phyloP scores from a whole-genome alignment of 2,329 filamentous ascomycete species.

The Xylariaceae sp. region DNA sequence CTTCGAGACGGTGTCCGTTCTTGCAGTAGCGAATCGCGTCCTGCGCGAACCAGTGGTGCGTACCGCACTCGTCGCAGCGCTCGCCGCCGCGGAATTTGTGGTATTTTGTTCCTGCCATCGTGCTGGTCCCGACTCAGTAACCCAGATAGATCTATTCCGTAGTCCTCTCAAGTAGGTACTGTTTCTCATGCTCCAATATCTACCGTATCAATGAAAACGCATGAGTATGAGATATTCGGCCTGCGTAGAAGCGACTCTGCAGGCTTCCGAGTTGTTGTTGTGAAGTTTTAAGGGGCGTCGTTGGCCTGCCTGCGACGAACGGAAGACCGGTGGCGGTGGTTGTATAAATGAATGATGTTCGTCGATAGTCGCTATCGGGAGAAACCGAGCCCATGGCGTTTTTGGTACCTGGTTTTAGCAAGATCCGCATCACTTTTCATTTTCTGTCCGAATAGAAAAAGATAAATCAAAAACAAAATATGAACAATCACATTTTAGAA shows the following conservation, averaged over 20 bases:
- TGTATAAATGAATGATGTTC: neutral
- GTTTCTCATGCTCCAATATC: too few species aligned
- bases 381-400: neutral
- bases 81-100: slow-evolving; percentile 50
- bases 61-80: slow-evolving; percentile 61
- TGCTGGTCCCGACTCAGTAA: neutral
- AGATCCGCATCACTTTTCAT: neutral
- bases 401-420: too few species aligned
- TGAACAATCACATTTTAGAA: neutral
- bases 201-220: too few species aligned
- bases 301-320: neutral
- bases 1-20: slow-evolving; percentile 73
- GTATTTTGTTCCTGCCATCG: slow-evolving; percentile 41
- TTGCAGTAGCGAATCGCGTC: slow-evolving; percentile 75
- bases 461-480: too few species aligned
- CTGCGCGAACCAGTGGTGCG: slow-evolving; percentile 65
- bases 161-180: too few species aligned
- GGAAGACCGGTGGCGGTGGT: neutral
- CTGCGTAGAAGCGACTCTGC: neutral
- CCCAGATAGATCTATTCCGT: neutral
- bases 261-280: neutral
- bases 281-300: neutral
- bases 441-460: too few species aligned
- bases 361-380: neutral
- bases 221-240: too few species aligned